Evolutionary conservation across 169 alveolate genomes (phyloP), one percentile per base, ranked within the genome.

Genomic region (Cryptosporidium tyzzeri): DNA sequence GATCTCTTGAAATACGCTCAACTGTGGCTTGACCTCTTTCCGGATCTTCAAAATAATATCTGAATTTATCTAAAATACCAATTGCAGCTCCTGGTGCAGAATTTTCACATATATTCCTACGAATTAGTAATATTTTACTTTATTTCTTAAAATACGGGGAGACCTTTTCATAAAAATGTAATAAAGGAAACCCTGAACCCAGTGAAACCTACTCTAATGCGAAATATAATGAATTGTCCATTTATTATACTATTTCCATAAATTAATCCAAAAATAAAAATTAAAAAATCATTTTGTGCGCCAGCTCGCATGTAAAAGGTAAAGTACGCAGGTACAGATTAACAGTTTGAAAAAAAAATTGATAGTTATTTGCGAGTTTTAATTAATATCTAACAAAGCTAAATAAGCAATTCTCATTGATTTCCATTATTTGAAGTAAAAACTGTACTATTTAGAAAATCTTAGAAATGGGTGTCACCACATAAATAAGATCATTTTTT

Each of bases 51-150:
- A 59, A 55, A 51, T 51, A 5, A 31, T 59, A 29, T n/a, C 41
- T 53, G 68, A n/a, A 73, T 73, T 29, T 73, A n/a, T 73, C 86
- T 39, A 73, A 73, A n/a, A 59, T 73, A 33, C 71, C 86, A 5
- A 73, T 51, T 21, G 68, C 70, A 53, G 45, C 35, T 18, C 86
- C 86, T 14, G 86, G 86, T 31, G 86, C 86, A 21, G 86, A 73
- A 55, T 53, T 53, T 23, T 73, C 70, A 73, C 86, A 73, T n/a
- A 73, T 18, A 21, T 73, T 29, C 16, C 86, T 73, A 59, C 6
- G 31, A 5, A 26, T 3, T 55, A 31, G 37, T 26, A 23, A 55
- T 53, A 31, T 23, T 23, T 55, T 31, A 31, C 21, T 48, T 48
- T 6, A 48, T 48, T 14, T 14, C 18, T 14, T 16, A 3, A 14